phyloP scores from a whole-genome alignment of 805 yeast genomes.

The Myxozyma neotropica region DNA sequence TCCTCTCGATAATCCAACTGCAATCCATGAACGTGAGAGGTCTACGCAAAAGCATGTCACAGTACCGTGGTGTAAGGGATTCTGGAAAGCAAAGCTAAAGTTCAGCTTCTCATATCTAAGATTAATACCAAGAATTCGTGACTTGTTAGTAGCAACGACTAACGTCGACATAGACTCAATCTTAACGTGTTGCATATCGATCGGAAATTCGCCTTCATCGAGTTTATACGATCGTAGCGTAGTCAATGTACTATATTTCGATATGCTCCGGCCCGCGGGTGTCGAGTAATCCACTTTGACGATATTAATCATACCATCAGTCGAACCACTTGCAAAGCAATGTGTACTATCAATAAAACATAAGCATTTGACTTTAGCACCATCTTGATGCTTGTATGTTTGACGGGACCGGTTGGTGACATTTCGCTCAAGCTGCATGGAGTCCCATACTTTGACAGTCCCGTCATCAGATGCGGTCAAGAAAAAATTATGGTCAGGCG shows the following conservation, averaged over 20 bases:
- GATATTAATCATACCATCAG: conserved; percentile 40
- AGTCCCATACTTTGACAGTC: conserved; percentile 75
- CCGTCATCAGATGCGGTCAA: conserved; percentile 82
- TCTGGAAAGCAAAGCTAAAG: conserved; percentile 47
- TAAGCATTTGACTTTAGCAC: conserved; percentile 36
- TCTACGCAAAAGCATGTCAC: conserved; percentile 64
- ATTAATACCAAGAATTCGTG: conserved; percentile 58
- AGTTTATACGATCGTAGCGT: conserved; percentile 50
- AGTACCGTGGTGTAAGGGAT: conserved; percentile 66
- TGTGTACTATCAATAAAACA: conserved; percentile 40
- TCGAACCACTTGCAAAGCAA: conserved; percentile 39
- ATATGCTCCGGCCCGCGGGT: conserved; percentile 24
- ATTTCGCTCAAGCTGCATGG: conserved; percentile 62
- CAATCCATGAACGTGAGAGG: conserved; percentile 58
- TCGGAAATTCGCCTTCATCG: conserved; percentile 49
- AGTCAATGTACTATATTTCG: conserved; percentile 34
- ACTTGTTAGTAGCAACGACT: conserved; percentile 55
- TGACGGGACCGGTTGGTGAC: conserved; percentile 44
- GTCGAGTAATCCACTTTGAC: conserved; percentile 37
- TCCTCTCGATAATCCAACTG: conserved; percentile 77
- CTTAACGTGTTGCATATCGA: conserved; percentile 49
- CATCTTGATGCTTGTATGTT: conserved; percentile 33
- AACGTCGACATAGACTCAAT: conserved; percentile 50
- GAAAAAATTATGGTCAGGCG: conserved; percentile 66
- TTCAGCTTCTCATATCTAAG: conserved; percentile 53